These are phyloP conservation scores for Beta vulgaris DNA, from an alignment of 148 eudicot species.

Conservation along the genomic window DNA sequence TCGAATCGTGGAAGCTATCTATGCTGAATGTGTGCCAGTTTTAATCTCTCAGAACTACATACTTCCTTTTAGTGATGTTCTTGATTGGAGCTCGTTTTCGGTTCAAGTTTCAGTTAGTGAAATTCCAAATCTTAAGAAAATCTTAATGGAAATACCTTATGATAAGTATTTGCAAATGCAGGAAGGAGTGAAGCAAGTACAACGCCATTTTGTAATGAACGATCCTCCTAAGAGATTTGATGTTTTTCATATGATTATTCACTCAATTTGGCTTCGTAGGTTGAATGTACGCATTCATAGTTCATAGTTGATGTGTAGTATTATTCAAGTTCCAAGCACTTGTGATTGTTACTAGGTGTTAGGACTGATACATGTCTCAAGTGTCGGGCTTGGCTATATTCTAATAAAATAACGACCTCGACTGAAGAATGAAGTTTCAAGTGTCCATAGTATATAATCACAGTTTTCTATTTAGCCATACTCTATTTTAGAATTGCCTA, in stretches of 20 bases:
- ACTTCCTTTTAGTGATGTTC: slow-evolving; percentile 79
- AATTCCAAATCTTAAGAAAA: slow-evolving; percentile 55
- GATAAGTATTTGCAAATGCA: slow-evolving; percentile 47
- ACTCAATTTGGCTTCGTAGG: slow-evolving; percentile 84
- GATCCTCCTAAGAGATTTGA: slow-evolving; percentile 73
- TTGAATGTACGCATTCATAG: slow-evolving; percentile 53
- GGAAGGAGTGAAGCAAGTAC: slow-evolving; percentile 53
- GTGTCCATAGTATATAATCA: neutral
- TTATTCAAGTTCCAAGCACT: neutral
- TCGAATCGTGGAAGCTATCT: slow-evolving; percentile 76
- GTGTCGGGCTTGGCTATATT: no score
- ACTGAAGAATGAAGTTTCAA: neutral
- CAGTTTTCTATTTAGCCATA: no score
- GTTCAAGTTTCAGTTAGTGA: slow-evolving; percentile 50
- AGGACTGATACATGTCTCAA: no score
- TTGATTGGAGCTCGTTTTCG: slow-evolving; percentile 69
- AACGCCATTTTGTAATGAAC: slow-evolving; percentile 68
- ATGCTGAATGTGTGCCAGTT: slow-evolving; percentile 76
- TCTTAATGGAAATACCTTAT: slow-evolving; percentile 46
- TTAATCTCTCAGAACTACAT: slow-evolving; percentile 65
- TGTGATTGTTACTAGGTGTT: neutral
- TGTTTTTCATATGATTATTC: slow-evolving; percentile 83
- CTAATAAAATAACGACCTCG: no score
- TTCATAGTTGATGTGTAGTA: neutral
- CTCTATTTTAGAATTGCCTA: no score